These are phyloP conservation scores for Paxillus involutus DNA, from an alignment of 768 basidiomycete genomes.

Conservation along the genomic window DNA sequence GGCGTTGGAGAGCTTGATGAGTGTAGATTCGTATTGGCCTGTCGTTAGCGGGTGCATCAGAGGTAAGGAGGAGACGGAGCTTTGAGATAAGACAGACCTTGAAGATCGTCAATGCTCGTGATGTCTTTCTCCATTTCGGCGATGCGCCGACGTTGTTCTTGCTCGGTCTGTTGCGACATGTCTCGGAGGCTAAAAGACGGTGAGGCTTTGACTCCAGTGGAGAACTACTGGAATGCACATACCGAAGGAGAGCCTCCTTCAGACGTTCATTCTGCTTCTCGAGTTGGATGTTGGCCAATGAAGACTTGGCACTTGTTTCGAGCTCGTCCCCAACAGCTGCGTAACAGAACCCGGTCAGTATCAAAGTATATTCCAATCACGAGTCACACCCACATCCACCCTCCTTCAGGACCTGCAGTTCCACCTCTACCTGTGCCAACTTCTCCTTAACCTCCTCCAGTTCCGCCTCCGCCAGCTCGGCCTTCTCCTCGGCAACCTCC, in stretches of 20 bases:
- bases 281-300: constrained; percentile 77
- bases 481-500: constrained; percentile 93
- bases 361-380: neutral
- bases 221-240: constrained; percentile 12
- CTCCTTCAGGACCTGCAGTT: constrained; percentile 75
- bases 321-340: constrained; percentile 28
- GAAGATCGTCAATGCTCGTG: constrained; percentile 72
- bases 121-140: constrained; percentile 90
- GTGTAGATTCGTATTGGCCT: constrained; percentile 80
- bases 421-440: constrained; percentile 78
- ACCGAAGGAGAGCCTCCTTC: constrained; percentile 92
- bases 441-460: constrained; percentile 78
- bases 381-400: constrained; percentile 34
- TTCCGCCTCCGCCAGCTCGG: constrained; percentile 77
- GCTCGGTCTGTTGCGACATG: constrained; percentile 83
- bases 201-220: neutral
- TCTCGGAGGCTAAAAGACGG: constrained; percentile 68
- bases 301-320: constrained; percentile 46
- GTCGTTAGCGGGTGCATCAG: constrained; percentile 6
- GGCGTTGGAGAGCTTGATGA: constrained; percentile 83
- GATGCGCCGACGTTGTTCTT: constrained; percentile 78
- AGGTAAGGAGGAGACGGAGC: neutral
- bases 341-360: constrained; percentile 3
- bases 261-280: constrained; percentile 96
- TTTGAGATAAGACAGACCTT: constrained; percentile 47